phyloP scores from a whole-genome alignment of 202 grass and related monocot species.

The Sporobolus alterniflorus region DNA sequence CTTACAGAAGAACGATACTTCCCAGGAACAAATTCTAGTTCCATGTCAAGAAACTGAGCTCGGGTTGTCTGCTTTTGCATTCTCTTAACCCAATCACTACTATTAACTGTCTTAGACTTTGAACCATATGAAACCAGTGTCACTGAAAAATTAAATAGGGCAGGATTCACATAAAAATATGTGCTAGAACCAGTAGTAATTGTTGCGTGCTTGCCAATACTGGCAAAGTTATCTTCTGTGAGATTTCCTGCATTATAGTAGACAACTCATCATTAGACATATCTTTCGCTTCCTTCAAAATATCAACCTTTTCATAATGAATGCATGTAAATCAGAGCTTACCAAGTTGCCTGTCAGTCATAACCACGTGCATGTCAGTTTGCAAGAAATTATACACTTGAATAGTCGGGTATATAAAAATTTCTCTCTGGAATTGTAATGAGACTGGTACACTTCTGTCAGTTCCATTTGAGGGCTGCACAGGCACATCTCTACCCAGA shows the following conservation, averaged over 20 bases:
- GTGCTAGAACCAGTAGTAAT: slow-evolving; percentile 70
- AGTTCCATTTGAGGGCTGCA: slow-evolving; percentile 56
- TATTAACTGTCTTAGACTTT: slow-evolving; percentile 74
- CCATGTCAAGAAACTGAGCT: slow-evolving; percentile 78
- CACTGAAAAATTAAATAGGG: slow-evolving; percentile 65
- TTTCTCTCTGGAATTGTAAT: slow-evolving; percentile 76
- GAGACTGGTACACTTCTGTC: slow-evolving; percentile 56
- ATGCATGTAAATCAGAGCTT: slow-evolving; percentile 39
- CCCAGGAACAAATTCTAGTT: slow-evolving; percentile 71
- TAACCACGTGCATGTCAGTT: slow-evolving; percentile 62
- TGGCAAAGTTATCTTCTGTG: slow-evolving; percentile 42
- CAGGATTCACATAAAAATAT: slow-evolving; percentile 87
- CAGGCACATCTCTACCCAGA: slow-evolving; percentile 76
- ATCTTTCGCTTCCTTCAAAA: slow-evolving; percentile 34
- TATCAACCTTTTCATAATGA: slow-evolving; percentile 1
- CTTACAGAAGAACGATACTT: slow-evolving; percentile 75
- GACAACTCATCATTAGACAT: slow-evolving; percentile 1
- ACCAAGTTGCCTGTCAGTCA: slow-evolving; percentile 69
- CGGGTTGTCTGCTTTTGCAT: slow-evolving; percentile 65
- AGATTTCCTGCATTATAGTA: slow-evolving; percentile 59
- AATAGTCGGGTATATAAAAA: slow-evolving; percentile 87
- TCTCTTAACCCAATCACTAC: slow-evolving; percentile 67
- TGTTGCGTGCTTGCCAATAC: slow-evolving; percentile 60
- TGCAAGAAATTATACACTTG: slow-evolving; percentile 91
- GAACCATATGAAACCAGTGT: slow-evolving; percentile 68